These are phyloP conservation scores for Metschnikowia drakensbergensis DNA, from an alignment of 805 yeast genomes.

Conservation along the genomic window DNA sequence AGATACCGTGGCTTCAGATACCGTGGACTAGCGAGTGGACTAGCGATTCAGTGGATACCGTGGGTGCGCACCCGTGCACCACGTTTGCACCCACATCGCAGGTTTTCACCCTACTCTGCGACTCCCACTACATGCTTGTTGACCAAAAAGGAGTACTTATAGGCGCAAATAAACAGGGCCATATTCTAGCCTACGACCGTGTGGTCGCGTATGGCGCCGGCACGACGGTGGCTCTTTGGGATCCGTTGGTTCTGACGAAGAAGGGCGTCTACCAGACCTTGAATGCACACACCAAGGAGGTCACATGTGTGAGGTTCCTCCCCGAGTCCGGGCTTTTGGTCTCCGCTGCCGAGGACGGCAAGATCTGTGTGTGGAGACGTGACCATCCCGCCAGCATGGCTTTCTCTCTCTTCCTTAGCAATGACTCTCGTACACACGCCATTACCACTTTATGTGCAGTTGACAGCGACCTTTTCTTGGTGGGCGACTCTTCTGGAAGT, in stretches of 20 bases:
- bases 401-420: constrained; percentile 23
- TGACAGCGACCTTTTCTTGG: constrained; percentile 39
- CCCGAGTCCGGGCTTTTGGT: constrained; percentile 45
- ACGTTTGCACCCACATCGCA: constrained; percentile 16
- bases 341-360: constrained; percentile 66
- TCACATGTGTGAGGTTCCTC: constrained; percentile 60
- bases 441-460: constrained; percentile 51
- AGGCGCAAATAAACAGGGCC: constrained; percentile 70
- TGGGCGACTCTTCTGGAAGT: constrained; percentile 65
- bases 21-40: background rate
- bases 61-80: constrained; percentile 14
- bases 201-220: constrained; percentile 72
- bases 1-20: background rate
- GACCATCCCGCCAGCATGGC: constrained; percentile 1
- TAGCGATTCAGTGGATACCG: background rate
- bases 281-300: constrained; percentile 57
- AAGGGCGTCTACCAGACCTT: constrained; percentile 53
- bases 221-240: constrained; percentile 62
- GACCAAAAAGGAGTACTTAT: constrained; percentile 55
- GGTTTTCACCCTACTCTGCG: background rate
- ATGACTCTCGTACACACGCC: constrained; percentile 30
- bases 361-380: constrained; percentile 56
- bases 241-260: constrained; percentile 43
- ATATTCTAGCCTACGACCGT: constrained; percentile 50
- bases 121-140: constrained; percentile 1